Evolutionary conservation across 495 filamentous ascomycete genomes (phyloP).

Genomic region (Corynascus novoguineensis): DNA sequence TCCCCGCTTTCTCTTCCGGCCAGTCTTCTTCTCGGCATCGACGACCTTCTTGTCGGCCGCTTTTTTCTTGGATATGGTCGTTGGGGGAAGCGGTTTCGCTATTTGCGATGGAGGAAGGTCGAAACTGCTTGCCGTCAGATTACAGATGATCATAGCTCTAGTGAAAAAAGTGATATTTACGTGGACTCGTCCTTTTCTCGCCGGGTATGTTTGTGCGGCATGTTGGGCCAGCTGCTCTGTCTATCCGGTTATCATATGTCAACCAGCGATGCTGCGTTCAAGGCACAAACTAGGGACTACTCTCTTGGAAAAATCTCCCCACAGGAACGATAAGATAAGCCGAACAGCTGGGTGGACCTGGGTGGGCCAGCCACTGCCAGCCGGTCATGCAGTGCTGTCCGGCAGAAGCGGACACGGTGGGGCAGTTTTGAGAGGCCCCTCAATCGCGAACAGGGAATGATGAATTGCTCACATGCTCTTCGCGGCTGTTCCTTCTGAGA

Average conservation of each 20-base stretch:
- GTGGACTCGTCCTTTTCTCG: constrained; percentile 47
- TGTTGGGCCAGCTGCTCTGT: constrained; percentile 28
- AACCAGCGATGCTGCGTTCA: not conserved
- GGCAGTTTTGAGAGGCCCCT: no score
- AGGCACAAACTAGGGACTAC: not conserved
- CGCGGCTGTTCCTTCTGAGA: no score
- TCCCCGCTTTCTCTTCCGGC: constrained; percentile 43
- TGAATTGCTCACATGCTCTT: no score
- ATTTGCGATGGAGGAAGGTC: constrained; percentile 69
- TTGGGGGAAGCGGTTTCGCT: constrained; percentile 64
- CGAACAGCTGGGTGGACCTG: no score
- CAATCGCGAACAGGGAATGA: no score
- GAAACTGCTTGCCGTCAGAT: constrained; percentile 45
- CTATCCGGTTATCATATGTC: not conserved
- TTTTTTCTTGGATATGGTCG: constrained; percentile 33
- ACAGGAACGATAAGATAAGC: constrained; percentile 3
- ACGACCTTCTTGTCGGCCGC: constrained; percentile 25
- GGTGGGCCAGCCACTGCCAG: not conserved
- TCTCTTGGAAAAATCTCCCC: not conserved
- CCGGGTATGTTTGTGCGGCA: constrained; percentile 84
- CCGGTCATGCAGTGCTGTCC: no score
- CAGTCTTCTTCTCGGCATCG: constrained; percentile 20
- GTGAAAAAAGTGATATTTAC: constrained; percentile 19
- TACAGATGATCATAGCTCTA: constrained; percentile 7
- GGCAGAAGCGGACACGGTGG: no score